Conservation (phyloP, 441 rosid species). For the Caryocar brasiliense region DNA sequence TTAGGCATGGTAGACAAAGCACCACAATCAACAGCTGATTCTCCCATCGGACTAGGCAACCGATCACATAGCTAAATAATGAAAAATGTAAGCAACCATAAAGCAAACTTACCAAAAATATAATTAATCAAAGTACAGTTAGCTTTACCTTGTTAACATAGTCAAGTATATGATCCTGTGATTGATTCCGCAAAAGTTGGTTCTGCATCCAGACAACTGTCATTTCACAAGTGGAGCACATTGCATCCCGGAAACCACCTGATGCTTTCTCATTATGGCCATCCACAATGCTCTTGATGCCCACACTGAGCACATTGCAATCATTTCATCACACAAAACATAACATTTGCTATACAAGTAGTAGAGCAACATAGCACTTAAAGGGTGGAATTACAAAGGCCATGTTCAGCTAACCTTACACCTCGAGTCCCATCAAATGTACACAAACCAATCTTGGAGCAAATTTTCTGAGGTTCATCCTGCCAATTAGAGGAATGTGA, state of each 20-base stretch:
- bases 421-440: slow-evolving; percentile 56
- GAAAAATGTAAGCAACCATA: not conserved
- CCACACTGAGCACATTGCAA: slow-evolving; percentile 39
- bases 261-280: slow-evolving; percentile 21
- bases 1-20: slow-evolving; percentile 51
- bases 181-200: slow-evolving; percentile 54
- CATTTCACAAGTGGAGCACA: slow-evolving; percentile 69
- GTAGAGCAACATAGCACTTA: not conserved
- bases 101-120: not conserved
- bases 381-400: not conserved
- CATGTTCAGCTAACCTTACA: slow-evolving; percentile 36
- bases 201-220: slow-evolving; percentile 73
- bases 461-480: slow-evolving; percentile 54
- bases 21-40: slow-evolving; percentile 62
- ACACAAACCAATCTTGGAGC: slow-evolving; percentile 66
- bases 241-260: slow-evolving; percentile 28
- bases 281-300: slow-evolving; percentile 57
- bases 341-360: not conserved
- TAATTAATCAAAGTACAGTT: not conserved
- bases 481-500: slow-evolving; percentile 16
- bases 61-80: slow-evolving; percentile 56
- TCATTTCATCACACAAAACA: not conserved
- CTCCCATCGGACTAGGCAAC: slow-evolving; percentile 78
- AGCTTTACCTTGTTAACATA: slow-evolving; percentile 47
- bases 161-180: slow-evolving; percentile 43